Evolutionary conservation across 164 flowering plant species (phyloP).

Genomic region (Chimonanthus salicifolius): DNA sequence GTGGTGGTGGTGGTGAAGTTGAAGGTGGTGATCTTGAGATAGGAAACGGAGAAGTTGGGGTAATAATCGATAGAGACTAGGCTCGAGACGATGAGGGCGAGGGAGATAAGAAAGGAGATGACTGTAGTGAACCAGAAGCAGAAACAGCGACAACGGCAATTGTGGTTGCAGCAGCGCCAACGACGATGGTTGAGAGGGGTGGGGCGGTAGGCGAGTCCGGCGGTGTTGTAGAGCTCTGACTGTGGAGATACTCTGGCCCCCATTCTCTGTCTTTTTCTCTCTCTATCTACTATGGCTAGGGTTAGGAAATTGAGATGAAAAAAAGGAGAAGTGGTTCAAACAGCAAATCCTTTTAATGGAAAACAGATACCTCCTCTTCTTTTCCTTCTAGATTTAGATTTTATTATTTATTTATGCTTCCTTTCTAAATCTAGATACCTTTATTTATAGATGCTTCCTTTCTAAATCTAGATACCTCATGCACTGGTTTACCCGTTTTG

Average conservation of each 20-base stretch:
- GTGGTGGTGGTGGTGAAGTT: slow-evolving; percentile 35
- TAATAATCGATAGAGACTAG: slow-evolving; percentile 60
- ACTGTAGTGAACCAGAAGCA: slow-evolving; percentile 47
- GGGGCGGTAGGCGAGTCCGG: slow-evolving; percentile 65
- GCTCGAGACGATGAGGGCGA: slow-evolving; percentile 49
- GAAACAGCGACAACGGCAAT: slow-evolving; percentile 34
- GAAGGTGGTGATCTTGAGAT: slow-evolving; percentile 49
- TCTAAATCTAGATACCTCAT: too few relatives aligned
- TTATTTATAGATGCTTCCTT: too few relatives aligned
- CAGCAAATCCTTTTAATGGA: too few relatives aligned
- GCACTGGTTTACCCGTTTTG: too few relatives aligned
- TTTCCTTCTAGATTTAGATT: too few relatives aligned
- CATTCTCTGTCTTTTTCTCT: slow-evolving; percentile 19
- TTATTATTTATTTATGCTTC: too few relatives aligned
- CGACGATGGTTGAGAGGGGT: slow-evolving; percentile 31
- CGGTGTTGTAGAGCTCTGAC: slow-evolving; percentile 24
- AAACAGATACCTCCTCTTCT: too few relatives aligned
- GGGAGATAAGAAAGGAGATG: slow-evolving; percentile 8
- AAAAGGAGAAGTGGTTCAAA: too few relatives aligned
- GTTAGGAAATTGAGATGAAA: too few relatives aligned
- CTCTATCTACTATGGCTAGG: neutral
- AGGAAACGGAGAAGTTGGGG: slow-evolving; percentile 58
- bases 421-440: too few relatives aligned
- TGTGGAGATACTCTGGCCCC: slow-evolving; percentile 43
- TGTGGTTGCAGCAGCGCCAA: slow-evolving; percentile 26